phyloP scores from a whole-genome alignment of 176 grass and related monocot species.

The Carex parvula region DNA sequence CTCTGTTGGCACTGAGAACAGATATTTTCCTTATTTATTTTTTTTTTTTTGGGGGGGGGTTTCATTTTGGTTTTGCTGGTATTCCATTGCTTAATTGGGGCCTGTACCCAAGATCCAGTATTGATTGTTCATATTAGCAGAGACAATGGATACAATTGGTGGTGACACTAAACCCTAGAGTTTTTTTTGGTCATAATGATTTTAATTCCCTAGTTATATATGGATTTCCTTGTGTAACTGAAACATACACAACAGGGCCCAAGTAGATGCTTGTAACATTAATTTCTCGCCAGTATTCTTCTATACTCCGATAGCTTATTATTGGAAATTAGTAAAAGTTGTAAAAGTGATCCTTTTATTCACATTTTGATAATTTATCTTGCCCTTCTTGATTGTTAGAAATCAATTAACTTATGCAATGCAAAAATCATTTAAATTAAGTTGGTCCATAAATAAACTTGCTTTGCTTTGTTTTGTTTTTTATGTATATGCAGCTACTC shows the following conservation, averaged over 20 bases:
- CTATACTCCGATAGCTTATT: background rate
- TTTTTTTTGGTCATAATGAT: background rate
- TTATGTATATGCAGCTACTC: constrained; percentile 42
- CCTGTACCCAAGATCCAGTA: background rate
- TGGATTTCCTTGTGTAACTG: background rate
- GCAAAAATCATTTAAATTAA: constrained; percentile 6
- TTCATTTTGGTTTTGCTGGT: background rate
- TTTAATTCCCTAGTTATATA: background rate
- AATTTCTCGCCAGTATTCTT: background rate
- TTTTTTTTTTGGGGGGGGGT: no score
- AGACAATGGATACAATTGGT: background rate
- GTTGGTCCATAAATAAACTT: constrained; percentile 9
- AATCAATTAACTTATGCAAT: background rate
- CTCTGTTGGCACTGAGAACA: background rate
- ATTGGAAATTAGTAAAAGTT: background rate
- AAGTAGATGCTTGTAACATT: background rate
- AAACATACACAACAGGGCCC: background rate
- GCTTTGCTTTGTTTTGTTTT: background rate
- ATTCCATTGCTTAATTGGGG: background rate
- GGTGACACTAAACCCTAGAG: background rate
- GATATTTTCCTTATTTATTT: background rate
- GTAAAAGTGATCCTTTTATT: background rate
- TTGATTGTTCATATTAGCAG: background rate
- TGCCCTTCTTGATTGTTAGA: background rate
- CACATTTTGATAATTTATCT: background rate